Conservation (phyloP, 179 eudicot species). For the Vitellaria paradoxa region DNA sequence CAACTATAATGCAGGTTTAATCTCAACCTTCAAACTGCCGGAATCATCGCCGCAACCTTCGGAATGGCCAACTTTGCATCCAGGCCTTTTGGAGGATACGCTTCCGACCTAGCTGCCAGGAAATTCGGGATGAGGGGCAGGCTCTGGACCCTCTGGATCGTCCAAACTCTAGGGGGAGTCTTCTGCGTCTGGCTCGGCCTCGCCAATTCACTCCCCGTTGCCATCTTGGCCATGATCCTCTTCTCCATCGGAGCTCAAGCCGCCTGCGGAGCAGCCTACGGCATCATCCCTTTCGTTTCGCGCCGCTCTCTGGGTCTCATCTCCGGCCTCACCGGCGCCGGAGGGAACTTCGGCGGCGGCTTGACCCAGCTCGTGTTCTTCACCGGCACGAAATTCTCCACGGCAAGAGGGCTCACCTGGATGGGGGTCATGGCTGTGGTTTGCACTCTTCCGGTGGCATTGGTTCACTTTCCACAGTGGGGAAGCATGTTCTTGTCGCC, state of each 20-base stretch:
- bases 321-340: conserved; percentile 51
- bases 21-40: conserved; percentile 49
- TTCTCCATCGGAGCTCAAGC: conserved; percentile 48
- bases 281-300: conserved; percentile 44
- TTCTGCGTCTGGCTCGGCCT: conserved; percentile 38
- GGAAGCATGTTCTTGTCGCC: conserved; percentile 53
- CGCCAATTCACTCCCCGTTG: conserved; percentile 26
- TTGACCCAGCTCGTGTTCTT: conserved; percentile 47
- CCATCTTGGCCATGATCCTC: conserved; percentile 26
- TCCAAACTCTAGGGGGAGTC: conserved; percentile 44
- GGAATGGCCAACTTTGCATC: conserved; percentile 45
- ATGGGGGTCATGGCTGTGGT: conserved; percentile 46
- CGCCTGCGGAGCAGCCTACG: conserved; percentile 48
- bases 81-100: conserved; percentile 44
- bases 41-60: conserved; percentile 47
- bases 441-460: conserved; percentile 38
- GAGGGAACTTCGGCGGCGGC: conserved; percentile 49
- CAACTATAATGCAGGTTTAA: conserved; percentile 27
- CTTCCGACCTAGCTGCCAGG: conserved; percentile 29
- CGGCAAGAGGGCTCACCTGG: conserved; percentile 28
- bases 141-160: conserved; percentile 44
- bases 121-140: conserved; percentile 50
- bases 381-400: conserved; percentile 29
- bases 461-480: conserved; percentile 57
- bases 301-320: conserved; percentile 42